A percentile compares a stretch with the other conserved stretches of the same genome.
Conservation (phyloP, 345 rosid genomes). For the Eucalyptus caleyi region DNA sequence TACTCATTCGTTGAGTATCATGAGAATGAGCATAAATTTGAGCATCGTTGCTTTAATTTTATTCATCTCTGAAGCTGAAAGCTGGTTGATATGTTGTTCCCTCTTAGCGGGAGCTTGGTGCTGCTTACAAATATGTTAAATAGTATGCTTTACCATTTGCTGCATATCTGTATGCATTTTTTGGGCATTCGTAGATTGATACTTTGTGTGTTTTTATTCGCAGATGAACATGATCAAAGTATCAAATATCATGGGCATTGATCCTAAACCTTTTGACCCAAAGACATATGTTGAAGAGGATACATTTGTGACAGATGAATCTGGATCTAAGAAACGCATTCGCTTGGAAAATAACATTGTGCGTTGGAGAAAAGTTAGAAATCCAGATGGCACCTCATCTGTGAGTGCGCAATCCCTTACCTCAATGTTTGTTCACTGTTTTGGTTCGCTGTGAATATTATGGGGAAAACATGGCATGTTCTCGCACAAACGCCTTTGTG, state of each 20-base stretch:
- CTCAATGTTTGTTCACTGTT: neutral
- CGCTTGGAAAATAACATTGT: conserved; percentile 93
- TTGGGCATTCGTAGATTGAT: neutral
- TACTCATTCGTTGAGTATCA: neutral
- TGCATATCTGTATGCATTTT: neutral
- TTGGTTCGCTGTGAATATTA: neutral
- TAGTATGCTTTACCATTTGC: neutral
- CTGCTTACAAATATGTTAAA: neutral
- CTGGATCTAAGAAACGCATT: conserved; percentile 65
- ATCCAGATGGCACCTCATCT: conserved; percentile 50
- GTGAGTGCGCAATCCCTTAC: conserved; percentile 41
- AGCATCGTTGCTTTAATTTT: neutral
- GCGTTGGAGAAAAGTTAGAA: conserved; percentile 70
- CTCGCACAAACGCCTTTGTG: neutral
- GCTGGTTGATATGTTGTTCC: neutral
- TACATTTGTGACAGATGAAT: conserved; percentile 74
- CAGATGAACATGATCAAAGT: conserved; percentile 94
- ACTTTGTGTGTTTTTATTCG: neutral
- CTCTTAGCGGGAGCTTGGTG: neutral
- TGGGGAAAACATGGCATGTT: neutral
- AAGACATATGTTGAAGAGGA: conserved; percentile 93
- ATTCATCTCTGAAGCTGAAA: neutral
- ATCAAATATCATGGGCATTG: conserved; percentile 98
- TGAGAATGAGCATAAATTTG: neutral
- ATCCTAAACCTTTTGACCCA: conserved; percentile 82